Base-by-base conservation (phyloP, 2,329 filamentous ascomycete genomes). In the Raffaelea ambrosiae region DNA sequence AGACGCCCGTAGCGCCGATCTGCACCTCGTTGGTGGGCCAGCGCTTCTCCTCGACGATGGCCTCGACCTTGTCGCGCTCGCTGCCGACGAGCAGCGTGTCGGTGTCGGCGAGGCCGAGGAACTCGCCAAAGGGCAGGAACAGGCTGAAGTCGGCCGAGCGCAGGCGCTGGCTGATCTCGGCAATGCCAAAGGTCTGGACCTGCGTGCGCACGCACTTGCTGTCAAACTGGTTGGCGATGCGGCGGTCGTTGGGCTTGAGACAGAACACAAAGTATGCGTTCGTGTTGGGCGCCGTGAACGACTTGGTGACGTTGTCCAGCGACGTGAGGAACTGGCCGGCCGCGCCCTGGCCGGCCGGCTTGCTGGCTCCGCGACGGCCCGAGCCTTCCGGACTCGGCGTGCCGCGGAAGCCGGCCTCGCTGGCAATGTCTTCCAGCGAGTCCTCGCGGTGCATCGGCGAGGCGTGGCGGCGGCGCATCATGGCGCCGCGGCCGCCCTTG, bases 241-340 rank as follows among this genome's bases (percentile, higher is more conserved):
- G 83, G 46, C 93, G 80, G 63, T 98, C 93, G 57, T 98, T 98
- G 20, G 93, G 91, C 67, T 98, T 98, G 54, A 98, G 69, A 60
- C 93, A 98, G 66, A 98, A 96, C 40, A 98, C 79, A 58, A 96
- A 97, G 66, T 98, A 98, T 1, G 86, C 80, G 59, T 98, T 98
- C 11, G 89, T 86, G 59, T 89, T 87, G 4, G 84, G 79, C 3
- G 86, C 81, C 3, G 81, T 85, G 40, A 98, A 72, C 2, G 88
- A 90, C 58, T 91, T 90, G 50, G 84, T 94, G 49, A 98, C 87
- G 51, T 93, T 94, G 55, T 95, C 88, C 22, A 98, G 72, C 0
- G 90, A 86, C 1, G 86, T 81, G 20, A 98, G 70, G 66, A 95
- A 98, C 63, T 98, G 93, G 2, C 86, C 89, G 0, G 93, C 88